These are phyloP conservation scores for Venturia aucupariae DNA, from an alignment of 2,329 filamentous ascomycete species.

Conservation along the genomic window DNA sequence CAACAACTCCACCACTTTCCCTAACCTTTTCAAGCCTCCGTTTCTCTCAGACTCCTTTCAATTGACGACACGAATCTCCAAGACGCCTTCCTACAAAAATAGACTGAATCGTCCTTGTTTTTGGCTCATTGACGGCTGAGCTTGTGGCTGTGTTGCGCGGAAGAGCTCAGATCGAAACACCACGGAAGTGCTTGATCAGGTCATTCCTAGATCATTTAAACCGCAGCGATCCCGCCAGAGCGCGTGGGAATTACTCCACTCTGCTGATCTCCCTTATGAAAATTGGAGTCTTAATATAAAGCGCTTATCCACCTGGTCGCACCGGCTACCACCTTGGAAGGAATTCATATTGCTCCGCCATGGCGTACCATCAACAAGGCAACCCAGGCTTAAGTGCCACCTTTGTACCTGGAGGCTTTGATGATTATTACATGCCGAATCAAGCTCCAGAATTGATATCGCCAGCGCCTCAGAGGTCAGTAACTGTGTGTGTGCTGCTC, in stretches of 20 bases:
- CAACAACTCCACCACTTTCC: not conserved
- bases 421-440: slow-evolving; percentile 57
- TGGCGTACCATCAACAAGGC: slow-evolving; percentile 12
- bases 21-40: not conserved
- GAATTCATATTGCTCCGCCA: not conserved
- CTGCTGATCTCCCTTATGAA: not conserved
- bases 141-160: slow-evolving; percentile 2
- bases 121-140: not conserved
- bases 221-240: not conserved
- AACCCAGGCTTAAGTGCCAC: slow-evolving; percentile 44
- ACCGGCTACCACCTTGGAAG: not conserved
- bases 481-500: not conserved
- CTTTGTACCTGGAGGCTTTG: slow-evolving; percentile 57
- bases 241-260: not conserved
- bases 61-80: not conserved
- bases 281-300: not conserved
- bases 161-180: not conserved
- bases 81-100: not conserved
- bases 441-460: slow-evolving; percentile 54
- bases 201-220: not conserved
- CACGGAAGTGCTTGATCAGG: not conserved
- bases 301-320: not conserved
- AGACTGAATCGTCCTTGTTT: not conserved
- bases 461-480: slow-evolving; percentile 59
- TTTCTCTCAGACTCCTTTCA: not conserved